Evolutionary conservation across 2,329 filamentous ascomycete species (phyloP), one percentile per base, ranked within the genome.

Genomic region (Cercospora sojina): DNA sequence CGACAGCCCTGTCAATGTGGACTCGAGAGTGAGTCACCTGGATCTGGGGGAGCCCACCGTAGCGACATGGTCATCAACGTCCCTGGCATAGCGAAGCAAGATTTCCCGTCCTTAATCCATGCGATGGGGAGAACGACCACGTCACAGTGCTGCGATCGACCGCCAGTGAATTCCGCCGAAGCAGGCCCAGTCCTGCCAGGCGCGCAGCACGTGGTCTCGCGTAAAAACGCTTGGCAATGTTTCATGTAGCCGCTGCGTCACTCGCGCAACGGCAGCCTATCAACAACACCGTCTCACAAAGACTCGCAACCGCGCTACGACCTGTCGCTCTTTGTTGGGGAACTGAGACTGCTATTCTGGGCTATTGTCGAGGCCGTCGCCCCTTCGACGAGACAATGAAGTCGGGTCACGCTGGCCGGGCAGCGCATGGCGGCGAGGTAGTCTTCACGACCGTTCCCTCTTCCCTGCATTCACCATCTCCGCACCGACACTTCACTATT

Each of bases 261-360:
- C 49, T 35, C 59, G 43, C 43, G 38, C 41, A 53, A 35, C 43
- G 23, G 10, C 60, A 32, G 35, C 60, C 60, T 41, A 63, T 51
- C 60, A 55, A 63, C 29, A 56, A 56, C 13, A 5, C 8, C 13
- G 3, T 57, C 35, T 32, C 49, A 43, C 60, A 57, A 63, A 41
- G 60, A 56, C 49, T 27, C 51, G 60, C 47, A 55, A 63, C 49
- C 47, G 31, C 59, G 59, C 59, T 62, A 62, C 43, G 16, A 53
- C 31, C 8, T 32, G 10, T 43, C 16, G 16, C 47, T 57, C 60
- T 41, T 57, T 56, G 60, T 63, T 41, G 32, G 18, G 2, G n/a
- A n/a, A n/a, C n/a, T n/a, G n/a, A n/a, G n/a, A n/a, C 47, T 47
- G 49, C 60, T 63, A 63, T 63, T 63, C 60, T 63, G 13, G 60